Conservation (phyloP, 371 early-diverging fungal species). For the Zopfochytrium polystomum region DNA sequence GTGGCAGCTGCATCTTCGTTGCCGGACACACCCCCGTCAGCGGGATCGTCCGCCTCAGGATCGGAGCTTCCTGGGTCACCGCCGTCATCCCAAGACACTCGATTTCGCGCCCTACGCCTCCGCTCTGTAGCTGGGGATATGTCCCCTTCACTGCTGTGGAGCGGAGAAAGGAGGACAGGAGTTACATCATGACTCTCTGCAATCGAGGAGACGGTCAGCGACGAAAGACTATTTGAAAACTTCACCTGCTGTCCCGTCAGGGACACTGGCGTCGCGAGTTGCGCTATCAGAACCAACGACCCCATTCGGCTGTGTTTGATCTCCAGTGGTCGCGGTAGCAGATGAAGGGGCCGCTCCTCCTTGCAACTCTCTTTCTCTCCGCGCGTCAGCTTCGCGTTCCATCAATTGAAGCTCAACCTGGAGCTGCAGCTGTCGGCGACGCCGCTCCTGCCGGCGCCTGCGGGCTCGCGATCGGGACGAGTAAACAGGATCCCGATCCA, state of each 20-base stretch:
- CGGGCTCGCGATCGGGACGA: neutral
- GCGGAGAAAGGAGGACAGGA: neutral
- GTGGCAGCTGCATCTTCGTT: constrained; percentile 1
- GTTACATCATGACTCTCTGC: neutral
- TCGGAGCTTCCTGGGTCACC: neutral
- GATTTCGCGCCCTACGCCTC: neutral
- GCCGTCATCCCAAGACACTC: neutral
- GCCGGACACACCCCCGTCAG: neutral
- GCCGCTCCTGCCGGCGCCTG: neutral
- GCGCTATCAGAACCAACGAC: neutral
- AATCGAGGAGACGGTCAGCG: too few species aligned
- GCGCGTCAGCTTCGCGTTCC: neutral
- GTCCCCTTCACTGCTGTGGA: neutral
- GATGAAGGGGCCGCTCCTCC: neutral
- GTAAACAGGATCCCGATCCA: neutral
- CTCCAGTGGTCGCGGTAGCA: neutral
- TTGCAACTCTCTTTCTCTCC: neutral
- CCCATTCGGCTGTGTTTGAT: neutral
- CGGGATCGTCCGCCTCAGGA: constrained; percentile 10
- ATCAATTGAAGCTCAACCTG: neutral
- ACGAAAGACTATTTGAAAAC: too few species aligned
- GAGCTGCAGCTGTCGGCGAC: neutral
- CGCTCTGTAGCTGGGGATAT: neutral
- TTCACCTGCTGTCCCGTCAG: too few species aligned
- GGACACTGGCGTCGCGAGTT: too few species aligned